Conservation (phyloP, 73 alveolate genomes). For the Blepharisma stoltei region DNA sequence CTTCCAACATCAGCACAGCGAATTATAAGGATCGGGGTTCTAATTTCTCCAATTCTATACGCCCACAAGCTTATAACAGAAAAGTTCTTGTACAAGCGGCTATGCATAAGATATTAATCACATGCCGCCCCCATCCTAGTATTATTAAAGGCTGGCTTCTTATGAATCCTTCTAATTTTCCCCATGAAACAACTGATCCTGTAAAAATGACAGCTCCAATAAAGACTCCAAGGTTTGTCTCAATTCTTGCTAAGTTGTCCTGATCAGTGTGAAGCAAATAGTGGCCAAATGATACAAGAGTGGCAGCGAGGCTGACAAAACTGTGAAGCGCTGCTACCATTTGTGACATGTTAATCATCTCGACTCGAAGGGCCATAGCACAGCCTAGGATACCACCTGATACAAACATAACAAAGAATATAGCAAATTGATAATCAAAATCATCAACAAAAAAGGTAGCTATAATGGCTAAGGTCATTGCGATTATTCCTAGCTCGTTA, state of each 20-base stretch:
- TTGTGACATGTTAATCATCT: slow-evolving; percentile 33
- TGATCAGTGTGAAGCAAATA: slow-evolving; percentile 33
- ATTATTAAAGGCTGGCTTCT: slow-evolving; percentile 20
- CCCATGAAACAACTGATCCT: slow-evolving; percentile 69
- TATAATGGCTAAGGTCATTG: slow-evolving; percentile 42
- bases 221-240: slow-evolving; percentile 19
- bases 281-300: slow-evolving; percentile 42
- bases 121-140: slow-evolving; percentile 31
- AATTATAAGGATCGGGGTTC: no score
- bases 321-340: slow-evolving; percentile 36
- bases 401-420: slow-evolving; percentile 24
- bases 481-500: slow-evolving; percentile 26
- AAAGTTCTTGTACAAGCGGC: not conserved
- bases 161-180: slow-evolving; percentile 42
- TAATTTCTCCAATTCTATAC: no score
- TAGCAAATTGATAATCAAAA: slow-evolving; percentile 5
- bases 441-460: slow-evolving; percentile 20
- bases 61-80: no score
- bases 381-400: slow-evolving; percentile 22
- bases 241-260: not conserved
- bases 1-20: no score
- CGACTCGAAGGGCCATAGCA: slow-evolving; percentile 19
- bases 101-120: not conserved
- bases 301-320: slow-evolving; percentile 33
- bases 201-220: slow-evolving; percentile 64